Conservation (phyloP, 129 eudicot species). For the Lonicera japonica region DNA sequence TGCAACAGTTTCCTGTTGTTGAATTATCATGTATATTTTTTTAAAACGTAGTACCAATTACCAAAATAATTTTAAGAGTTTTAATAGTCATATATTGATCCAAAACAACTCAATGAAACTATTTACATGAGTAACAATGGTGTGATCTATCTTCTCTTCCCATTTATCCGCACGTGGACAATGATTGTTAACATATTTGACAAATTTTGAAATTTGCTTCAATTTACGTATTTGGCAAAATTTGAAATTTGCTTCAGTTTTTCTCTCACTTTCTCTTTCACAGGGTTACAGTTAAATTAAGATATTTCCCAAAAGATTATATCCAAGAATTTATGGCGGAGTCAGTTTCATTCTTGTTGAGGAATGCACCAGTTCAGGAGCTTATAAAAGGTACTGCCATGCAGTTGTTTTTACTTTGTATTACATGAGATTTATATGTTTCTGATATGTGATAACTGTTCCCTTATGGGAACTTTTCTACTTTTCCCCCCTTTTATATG, state of each 20-base stretch:
- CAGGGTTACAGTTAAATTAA: constrained; percentile 57
- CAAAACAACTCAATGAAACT: too few species aligned
- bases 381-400: constrained; percentile 49
- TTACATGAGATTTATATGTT: not conserved
- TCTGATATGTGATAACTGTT: not conserved
- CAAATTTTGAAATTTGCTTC: not conserved
- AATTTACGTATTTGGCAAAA: constrained; percentile 1
- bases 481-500: too few species aligned
- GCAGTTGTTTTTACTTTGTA: not conserved
- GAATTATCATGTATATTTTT: too few species aligned
- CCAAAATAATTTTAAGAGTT: not conserved
- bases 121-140: too few species aligned
- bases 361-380: constrained; percentile 66
- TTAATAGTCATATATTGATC: not conserved
- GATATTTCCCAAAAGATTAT: constrained; percentile 73
- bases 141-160: too few species aligned
- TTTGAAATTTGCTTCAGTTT: constrained; percentile 2
- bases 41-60: too few species aligned
- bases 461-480: too few species aligned
- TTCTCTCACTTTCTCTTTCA: not conserved
- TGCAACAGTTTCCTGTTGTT: too few species aligned
- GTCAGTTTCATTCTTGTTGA: constrained; percentile 63
- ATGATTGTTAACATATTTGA: too few species aligned
- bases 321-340: constrained; percentile 86
- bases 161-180: too few species aligned